phyloP scores from a whole-genome alignment of 202 grass and related monocot species.

The Setaria viridis region DNA sequence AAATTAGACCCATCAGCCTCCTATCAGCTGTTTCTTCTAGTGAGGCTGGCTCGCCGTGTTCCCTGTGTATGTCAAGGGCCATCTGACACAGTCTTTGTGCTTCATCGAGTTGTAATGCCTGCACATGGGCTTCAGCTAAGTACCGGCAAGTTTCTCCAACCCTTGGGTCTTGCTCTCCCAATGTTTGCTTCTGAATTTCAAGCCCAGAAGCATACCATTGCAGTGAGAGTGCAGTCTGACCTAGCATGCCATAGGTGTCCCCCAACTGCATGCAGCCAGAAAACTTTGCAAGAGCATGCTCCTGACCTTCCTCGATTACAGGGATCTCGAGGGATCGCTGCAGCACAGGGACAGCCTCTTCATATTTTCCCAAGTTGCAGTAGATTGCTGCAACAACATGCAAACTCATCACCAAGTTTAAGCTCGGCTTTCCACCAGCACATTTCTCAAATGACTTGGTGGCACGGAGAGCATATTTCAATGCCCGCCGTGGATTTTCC shows the following conservation, averaged over 20 bases:
- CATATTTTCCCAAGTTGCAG: slow-evolving; percentile 76
- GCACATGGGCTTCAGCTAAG: slow-evolving; percentile 93
- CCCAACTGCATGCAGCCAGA: slow-evolving; percentile 98
- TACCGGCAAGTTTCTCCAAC: slow-evolving; percentile 96
- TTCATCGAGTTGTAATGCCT: slow-evolving; percentile 89
- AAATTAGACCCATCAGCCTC: slow-evolving; percentile 96
- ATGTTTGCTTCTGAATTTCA: slow-evolving; percentile 85
- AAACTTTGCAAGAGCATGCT: slow-evolving; percentile 95
- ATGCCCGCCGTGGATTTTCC: slow-evolving; percentile 78
- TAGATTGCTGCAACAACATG: slow-evolving; percentile 96
- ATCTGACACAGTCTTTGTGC: slow-evolving; percentile 82
- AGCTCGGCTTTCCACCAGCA: slow-evolving; percentile 74
- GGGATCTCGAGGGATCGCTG: slow-evolving; percentile 87
- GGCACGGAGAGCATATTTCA: slow-evolving; percentile 94
- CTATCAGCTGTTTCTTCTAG: slow-evolving; percentile 94
- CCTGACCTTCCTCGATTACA: slow-evolving; percentile 81
- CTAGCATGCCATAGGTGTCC: slow-evolving; percentile 89
- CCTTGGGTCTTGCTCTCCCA: slow-evolving; percentile 86
- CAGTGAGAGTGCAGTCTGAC: slow-evolving; percentile 81
- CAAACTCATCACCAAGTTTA: slow-evolving; percentile 95
- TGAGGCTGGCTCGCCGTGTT: slow-evolving; percentile 66
- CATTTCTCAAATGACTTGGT: slow-evolving; percentile 93
- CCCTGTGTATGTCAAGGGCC: slow-evolving; percentile 89
- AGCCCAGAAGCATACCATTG: slow-evolving; percentile 86
- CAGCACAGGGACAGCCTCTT: slow-evolving; percentile 85